Evolutionary conservation across 768 basidiomycete genomes (phyloP).

Genomic region (Collybia sordida): DNA sequence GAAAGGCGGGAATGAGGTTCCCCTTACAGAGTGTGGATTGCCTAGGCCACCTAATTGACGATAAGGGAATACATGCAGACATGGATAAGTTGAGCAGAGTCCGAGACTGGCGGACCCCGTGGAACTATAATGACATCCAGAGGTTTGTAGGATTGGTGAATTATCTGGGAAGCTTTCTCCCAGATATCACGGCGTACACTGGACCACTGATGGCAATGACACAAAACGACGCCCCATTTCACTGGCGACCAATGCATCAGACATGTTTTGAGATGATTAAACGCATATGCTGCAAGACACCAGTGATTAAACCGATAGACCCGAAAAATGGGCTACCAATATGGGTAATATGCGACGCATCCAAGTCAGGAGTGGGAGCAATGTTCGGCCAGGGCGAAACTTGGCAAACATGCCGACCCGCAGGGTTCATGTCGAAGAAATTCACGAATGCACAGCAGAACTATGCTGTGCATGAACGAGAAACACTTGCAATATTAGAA

Average conservation of each 20-base stretch:
- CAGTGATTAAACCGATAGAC: constrained; percentile 22
- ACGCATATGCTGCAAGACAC: constrained; percentile 15
- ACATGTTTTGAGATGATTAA: constrained; percentile 22
- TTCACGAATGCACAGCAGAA: constrained; percentile 25
- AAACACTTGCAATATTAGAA: constrained; percentile 19
- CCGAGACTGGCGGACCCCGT: constrained; percentile 30
- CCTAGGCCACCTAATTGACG: constrained; percentile 39
- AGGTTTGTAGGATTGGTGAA: constrained; percentile 39
- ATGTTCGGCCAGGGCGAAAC: constrained; percentile 26
- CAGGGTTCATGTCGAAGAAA: constrained; percentile 26
- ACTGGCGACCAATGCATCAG: constrained; percentile 23
- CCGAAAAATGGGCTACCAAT: constrained; percentile 16
- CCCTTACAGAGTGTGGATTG: constrained; percentile 31
- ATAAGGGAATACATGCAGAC: constrained; percentile 34
- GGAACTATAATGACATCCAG: constrained; percentile 33
- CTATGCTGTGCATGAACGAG: constrained; percentile 18
- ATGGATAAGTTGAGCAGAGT: constrained; percentile 32
- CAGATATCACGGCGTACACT: constrained; percentile 30
- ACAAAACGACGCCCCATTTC: constrained; percentile 24
- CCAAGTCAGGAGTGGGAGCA: constrained; percentile 20
- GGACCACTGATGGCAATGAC: constrained; percentile 26
- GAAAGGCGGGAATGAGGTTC: no score
- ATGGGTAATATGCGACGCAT: constrained; percentile 27
- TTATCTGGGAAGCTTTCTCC: constrained; percentile 35
- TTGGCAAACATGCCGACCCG: constrained; percentile 22